These are phyloP conservation scores for Apiospora rasikravindrae DNA, from an alignment of 2,329 filamentous ascomycete genomes.

Conservation along the genomic window DNA sequence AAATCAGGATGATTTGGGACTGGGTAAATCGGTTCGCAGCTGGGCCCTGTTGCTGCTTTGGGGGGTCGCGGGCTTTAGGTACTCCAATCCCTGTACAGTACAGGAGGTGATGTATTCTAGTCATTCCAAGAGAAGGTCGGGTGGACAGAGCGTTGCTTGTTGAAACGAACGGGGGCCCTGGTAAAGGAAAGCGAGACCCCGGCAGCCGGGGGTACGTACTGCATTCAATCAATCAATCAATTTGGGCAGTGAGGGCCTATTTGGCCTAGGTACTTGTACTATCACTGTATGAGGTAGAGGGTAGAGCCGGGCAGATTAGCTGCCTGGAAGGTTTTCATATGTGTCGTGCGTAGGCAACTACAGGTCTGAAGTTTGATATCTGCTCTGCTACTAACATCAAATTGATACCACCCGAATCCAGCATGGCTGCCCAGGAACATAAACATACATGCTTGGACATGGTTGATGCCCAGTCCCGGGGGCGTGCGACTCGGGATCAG, in stretches of 20 bases:
- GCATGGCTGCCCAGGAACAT: background rate
- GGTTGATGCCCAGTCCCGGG: background rate
- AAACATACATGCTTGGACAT: background rate
- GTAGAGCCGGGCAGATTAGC: background rate
- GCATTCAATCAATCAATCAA: background rate
- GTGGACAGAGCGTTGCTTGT: conserved; percentile 19
- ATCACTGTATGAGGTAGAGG: background rate
- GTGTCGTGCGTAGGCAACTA: background rate
- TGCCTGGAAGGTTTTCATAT: background rate
- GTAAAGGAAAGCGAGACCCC: conserved; percentile 13
- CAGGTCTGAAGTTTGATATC: conserved; percentile 3
- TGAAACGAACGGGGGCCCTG: conserved; percentile 21
- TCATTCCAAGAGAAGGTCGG: conserved; percentile 15
- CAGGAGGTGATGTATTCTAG: conserved; percentile 17
- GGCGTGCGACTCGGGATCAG: background rate
- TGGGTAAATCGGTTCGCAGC: conserved; percentile 19
- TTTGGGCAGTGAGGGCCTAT: conserved; percentile 7
- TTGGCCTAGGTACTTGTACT: conserved; percentile 2
- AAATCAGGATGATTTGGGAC: conserved; percentile 17
- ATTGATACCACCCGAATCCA: background rate
- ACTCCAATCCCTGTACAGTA: conserved; percentile 18
- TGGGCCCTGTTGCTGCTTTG: conserved; percentile 14
- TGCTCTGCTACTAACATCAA: background rate
- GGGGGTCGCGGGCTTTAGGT: conserved; percentile 16
- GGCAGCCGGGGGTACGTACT: conserved; percentile 9